Conservation (phyloP, 257 asterid genomes). For the Primulina huaijiensis region DNA sequence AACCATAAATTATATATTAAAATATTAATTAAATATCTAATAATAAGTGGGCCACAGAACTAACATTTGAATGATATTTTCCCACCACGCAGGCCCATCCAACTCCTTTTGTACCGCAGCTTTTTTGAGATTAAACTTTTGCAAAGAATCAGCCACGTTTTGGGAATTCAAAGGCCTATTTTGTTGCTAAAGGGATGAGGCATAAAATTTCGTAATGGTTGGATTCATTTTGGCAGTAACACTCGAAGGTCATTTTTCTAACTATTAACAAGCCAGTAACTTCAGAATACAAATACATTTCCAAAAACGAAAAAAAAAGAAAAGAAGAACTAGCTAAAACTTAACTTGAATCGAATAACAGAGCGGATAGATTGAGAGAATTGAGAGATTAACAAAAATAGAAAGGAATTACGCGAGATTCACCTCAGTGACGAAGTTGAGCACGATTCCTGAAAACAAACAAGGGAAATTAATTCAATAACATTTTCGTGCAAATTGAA, state of each 20-base stretch:
- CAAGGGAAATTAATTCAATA: not conserved
- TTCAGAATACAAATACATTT: too few species aligned
- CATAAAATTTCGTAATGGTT: not conserved
- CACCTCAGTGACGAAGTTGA: slow-evolving; percentile 88
- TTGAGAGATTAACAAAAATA: too few species aligned
- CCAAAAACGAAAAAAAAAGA: too few species aligned
- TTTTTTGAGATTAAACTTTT: slow-evolving; percentile 58
- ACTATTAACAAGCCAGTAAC: too few species aligned
- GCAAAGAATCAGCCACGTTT: slow-evolving; percentile 51
- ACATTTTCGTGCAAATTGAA: not conserved
- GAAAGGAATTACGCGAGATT: slow-evolving; percentile 1
- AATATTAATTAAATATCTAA: too few species aligned
- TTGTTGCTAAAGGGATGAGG: slow-evolving; percentile 35
- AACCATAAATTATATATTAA: too few species aligned
- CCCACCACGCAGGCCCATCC: slow-evolving; percentile 49
- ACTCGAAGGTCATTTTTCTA: too few species aligned
- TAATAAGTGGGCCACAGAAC: too few species aligned
- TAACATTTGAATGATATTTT: slow-evolving; percentile 41
- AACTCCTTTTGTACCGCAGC: slow-evolving; percentile 51
- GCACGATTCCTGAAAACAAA: slow-evolving; percentile 70
- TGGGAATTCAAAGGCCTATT: slow-evolving; percentile 56
- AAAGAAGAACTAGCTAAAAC: too few species aligned
- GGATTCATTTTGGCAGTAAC: too few species aligned
- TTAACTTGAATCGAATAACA: not conserved
- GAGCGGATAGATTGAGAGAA: not conserved